These are phyloP conservation scores for Glaciozyma martinii DNA, from an alignment of 768 basidiomycete species.

Conservation along the genomic window DNA sequence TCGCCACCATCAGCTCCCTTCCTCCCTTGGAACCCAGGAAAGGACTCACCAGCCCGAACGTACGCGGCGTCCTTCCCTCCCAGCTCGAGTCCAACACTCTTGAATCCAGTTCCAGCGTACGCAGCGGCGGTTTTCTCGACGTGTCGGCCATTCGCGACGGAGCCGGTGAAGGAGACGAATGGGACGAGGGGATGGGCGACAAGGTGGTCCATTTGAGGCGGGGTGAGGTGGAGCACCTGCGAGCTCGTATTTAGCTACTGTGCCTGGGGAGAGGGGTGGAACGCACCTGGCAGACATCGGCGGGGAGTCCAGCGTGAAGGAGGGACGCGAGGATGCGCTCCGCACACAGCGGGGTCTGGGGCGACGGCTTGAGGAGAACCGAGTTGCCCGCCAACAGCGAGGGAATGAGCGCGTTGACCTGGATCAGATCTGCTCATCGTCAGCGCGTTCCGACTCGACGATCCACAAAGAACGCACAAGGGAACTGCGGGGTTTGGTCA, in stretches of 20 bases:
- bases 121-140: slow-evolving; percentile 61
- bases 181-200: slow-evolving; percentile 59
- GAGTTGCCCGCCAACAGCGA: slow-evolving; percentile 81
- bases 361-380: slow-evolving; percentile 88
- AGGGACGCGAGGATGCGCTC: slow-evolving; percentile 68
- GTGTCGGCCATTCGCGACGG: slow-evolving; percentile 63
- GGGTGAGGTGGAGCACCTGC: slow-evolving; percentile 63
- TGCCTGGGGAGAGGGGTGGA: slow-evolving; percentile 33
- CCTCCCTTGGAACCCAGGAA: neutral
- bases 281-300: slow-evolving; percentile 49
- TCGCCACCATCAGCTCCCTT: neutral
- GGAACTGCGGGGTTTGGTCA: neutral
- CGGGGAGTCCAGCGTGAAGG: slow-evolving; percentile 66
- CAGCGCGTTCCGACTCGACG: neutral
- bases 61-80: slow-evolving; percentile 99
- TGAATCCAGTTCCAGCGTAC: slow-evolving; percentile 51
- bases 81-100: slow-evolving; percentile 51
- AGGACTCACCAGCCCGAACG: slow-evolving; percentile 61
- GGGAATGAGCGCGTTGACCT: slow-evolving; percentile 85
- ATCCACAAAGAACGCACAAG: neutral
- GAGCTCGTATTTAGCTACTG: slow-evolving; percentile 31
- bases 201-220: slow-evolving; percentile 52
- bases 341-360: slow-evolving; percentile 83
- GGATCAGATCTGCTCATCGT: slow-evolving; percentile 58
- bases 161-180: slow-evolving; percentile 88